Percentiles rank a stretch among this genome's conserved stretches.
These are phyloP conservation scores for Mycena kentingensis DNA, from an alignment of 768 basidiomycete species.

Conservation along the genomic window DNA sequence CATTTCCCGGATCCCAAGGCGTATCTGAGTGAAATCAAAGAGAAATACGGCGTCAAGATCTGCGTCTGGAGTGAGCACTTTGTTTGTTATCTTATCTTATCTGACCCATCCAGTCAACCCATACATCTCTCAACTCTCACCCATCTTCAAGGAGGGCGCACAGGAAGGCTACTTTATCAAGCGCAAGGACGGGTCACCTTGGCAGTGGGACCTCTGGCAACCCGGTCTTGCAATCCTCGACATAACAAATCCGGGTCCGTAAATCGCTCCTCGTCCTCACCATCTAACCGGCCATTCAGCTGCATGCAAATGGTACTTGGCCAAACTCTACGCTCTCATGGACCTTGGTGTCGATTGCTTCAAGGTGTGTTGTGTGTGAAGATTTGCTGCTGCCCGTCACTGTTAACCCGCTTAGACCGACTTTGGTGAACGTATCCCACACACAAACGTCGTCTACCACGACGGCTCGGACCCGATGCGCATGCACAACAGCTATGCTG, in stretches of 20 bases:
- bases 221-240: slow-evolving; percentile 66
- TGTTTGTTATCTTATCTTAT: not conserved
- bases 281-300: no score
- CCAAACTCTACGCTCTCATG: slow-evolving; percentile 50
- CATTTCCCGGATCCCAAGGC: slow-evolving; percentile 73
- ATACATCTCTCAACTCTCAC: slow-evolving; percentile 69
- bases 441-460: slow-evolving; percentile 60
- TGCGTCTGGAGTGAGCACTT: slow-evolving; percentile 64
- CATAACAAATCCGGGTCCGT: slow-evolving; percentile 56
- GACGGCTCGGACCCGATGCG: slow-evolving; percentile 69
- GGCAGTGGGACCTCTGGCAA: slow-evolving; percentile 75
- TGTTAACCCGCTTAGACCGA: slow-evolving; percentile 51
- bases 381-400: not conserved
- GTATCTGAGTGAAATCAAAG: slow-evolving; percentile 61
- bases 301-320: slow-evolving; percentile 57
- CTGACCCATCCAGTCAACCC: slow-evolving; percentile 56
- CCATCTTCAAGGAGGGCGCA: slow-evolving; percentile 68
- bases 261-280: no score
- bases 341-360: slow-evolving; percentile 60
- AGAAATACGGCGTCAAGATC: slow-evolving; percentile 66
- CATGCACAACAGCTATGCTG: slow-evolving; percentile 73
- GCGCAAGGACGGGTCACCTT: slow-evolving; percentile 63
- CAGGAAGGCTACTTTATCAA: slow-evolving; percentile 73
- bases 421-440: slow-evolving; percentile 78
- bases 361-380: slow-evolving; percentile 43